phyloP scores from a whole-genome alignment of 164 flowering plant species.

The Litsea cubeba region DNA sequence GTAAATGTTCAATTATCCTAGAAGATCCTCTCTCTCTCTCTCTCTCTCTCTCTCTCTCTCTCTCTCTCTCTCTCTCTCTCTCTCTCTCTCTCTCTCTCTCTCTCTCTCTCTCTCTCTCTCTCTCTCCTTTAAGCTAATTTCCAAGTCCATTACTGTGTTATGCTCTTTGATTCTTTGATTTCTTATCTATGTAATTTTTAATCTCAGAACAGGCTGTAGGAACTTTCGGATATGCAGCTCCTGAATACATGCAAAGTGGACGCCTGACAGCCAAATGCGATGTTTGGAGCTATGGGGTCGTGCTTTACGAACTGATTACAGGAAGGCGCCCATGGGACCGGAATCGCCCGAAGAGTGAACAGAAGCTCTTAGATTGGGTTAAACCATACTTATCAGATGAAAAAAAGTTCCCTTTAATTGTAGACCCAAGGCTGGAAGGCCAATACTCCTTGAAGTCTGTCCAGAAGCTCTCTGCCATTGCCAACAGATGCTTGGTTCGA shows the following conservation, averaged over 20 bases:
- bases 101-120: no score
- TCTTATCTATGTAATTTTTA: background rate
- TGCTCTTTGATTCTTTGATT: background rate
- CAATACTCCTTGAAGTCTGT: constrained; percentile 53
- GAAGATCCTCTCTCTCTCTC: background rate
- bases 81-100: no score
- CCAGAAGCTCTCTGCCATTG: constrained; percentile 60
- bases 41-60: no score
- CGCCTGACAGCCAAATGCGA: constrained; percentile 78
- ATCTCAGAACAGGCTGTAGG: constrained; percentile 62
- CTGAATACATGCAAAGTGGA: constrained; percentile 85
- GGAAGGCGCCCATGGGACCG: constrained; percentile 77
- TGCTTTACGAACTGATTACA: constrained; percentile 86
- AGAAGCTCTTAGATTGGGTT: constrained; percentile 80
- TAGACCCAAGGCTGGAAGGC: constrained; percentile 75
- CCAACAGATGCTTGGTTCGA: constrained; percentile 62
- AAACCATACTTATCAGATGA: constrained; percentile 57
- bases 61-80: no score
- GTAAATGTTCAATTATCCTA: background rate
- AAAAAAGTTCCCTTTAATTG: constrained; percentile 52
- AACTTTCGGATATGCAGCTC: constrained; percentile 95
- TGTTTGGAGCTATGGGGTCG: constrained; percentile 87
- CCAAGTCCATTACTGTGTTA: no score
- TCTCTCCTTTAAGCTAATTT: no score
- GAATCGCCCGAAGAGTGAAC: constrained; percentile 73